Conservation (phyloP, 2,329 filamentous ascomycete genomes). For the Xylariaceae sp. region DNA sequence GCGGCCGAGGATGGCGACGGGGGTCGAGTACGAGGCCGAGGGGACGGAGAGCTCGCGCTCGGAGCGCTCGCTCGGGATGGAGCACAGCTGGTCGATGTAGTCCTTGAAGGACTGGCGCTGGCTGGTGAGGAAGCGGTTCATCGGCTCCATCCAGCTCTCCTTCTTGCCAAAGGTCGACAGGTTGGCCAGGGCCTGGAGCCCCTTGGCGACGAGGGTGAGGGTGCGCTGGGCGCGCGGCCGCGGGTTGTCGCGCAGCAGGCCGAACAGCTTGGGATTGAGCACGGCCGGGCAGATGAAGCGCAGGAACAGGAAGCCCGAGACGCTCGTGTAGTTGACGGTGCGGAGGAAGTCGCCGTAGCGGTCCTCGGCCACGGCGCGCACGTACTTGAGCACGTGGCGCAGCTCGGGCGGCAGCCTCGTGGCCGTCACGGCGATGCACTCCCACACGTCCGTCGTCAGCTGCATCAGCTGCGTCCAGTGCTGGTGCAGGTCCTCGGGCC, state of each 20-base stretch:
- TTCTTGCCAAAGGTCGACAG: slow-evolving; percentile 88
- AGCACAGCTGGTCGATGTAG: slow-evolving; percentile 81
- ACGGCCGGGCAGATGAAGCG: slow-evolving; percentile 97
- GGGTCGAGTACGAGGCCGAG: slow-evolving; percentile 84
- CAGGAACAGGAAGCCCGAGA: slow-evolving; percentile 89
- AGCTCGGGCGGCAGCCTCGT: slow-evolving; percentile 72
- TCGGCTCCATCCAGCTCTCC: slow-evolving; percentile 98
- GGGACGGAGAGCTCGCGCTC: slow-evolving; percentile 52
- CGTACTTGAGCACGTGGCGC: slow-evolving; percentile 79
- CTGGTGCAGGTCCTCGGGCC: slow-evolving; percentile 63
- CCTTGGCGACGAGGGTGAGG: slow-evolving; percentile 86
- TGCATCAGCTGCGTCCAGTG: slow-evolving; percentile 75
- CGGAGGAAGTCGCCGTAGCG: slow-evolving; percentile 88
- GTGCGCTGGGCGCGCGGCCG: slow-evolving; percentile 77
- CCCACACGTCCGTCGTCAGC: slow-evolving; percentile 78
- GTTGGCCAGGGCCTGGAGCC: slow-evolving; percentile 83
- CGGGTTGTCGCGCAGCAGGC: slow-evolving; percentile 74
- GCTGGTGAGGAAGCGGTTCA: slow-evolving; percentile 77
- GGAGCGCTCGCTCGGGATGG: slow-evolving; percentile 66
- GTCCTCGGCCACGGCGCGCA: slow-evolving; percentile 86
- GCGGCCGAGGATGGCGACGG: slow-evolving; percentile 79
- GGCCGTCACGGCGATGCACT: slow-evolving; percentile 69
- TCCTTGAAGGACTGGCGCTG: slow-evolving; percentile 76
- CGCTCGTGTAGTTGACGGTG: slow-evolving; percentile 85
- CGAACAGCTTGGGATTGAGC: slow-evolving; percentile 88